Evolutionary conservation across 495 filamentous ascomycete species (phyloP).

Genomic region (Hypoxylon perforatum): DNA sequence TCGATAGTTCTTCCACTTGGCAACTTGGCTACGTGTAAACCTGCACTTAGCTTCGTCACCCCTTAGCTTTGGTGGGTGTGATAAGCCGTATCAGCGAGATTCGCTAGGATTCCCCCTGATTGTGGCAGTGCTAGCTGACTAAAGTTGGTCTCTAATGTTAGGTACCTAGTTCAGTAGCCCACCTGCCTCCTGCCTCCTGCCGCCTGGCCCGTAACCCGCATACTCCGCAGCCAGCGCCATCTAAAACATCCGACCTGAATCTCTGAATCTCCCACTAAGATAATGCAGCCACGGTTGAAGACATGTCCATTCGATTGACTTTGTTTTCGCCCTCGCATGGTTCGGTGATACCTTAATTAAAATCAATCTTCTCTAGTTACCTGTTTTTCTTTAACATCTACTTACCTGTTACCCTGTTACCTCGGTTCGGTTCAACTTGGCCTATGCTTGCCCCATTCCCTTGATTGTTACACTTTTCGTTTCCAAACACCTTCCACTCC

Average conservation of each 20-base stretch:
- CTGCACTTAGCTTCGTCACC: background rate
- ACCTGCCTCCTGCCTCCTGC: no score
- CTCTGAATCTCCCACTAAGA: no score
- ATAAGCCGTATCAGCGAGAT: background rate
- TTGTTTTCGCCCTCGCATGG: conserved; percentile 24
- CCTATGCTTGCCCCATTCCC: conserved; percentile 21
- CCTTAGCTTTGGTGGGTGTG: background rate
- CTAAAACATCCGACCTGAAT: background rate
- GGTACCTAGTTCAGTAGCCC: no score
- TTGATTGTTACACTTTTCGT: conserved; percentile 17
- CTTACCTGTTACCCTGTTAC: background rate
- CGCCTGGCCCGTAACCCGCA: background rate
- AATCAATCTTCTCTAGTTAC: conserved; percentile 8
- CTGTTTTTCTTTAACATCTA: conserved; percentile 24
- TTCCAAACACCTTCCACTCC: conserved; percentile 29
- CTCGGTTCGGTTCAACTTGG: conserved; percentile 18
- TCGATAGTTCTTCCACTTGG: background rate
- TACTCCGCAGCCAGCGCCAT: conserved; percentile 14
- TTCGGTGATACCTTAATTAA: conserved; percentile 28
- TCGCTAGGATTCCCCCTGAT: conserved; percentile 28
- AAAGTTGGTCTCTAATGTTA: no score
- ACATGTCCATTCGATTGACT: conserved; percentile 13
- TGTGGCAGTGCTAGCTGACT: conserved; percentile 43
- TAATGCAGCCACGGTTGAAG: conserved; percentile 15
- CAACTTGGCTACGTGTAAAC: no score